Evolutionary conservation across 2,329 filamentous ascomycete genomes (phyloP).

Genomic region (Phialophora chinensis): DNA sequence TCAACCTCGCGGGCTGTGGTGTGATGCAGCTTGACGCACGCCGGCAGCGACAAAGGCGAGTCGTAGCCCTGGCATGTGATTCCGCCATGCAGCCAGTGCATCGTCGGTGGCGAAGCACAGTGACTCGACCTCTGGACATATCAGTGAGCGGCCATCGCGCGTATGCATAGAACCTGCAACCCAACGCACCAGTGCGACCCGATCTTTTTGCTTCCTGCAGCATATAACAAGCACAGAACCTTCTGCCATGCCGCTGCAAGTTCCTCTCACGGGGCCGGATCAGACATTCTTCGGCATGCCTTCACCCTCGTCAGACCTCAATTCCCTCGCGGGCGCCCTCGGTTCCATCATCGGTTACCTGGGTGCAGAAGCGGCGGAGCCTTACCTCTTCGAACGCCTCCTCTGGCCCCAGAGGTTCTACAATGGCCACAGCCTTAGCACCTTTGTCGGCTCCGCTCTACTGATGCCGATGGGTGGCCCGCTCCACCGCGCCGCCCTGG

Average conservation of each 20-base stretch:
- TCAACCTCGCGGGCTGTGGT: not conserved
- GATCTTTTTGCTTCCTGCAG: not conserved
- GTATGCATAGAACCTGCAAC: conserved; percentile 1
- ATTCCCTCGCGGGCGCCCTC: conserved; percentile 9
- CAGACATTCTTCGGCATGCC: conserved; percentile 7
- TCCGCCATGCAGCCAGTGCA: not conserved
- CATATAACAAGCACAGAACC: not conserved
- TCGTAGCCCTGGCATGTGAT: not conserved
- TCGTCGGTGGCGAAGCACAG: conserved; percentile 3
- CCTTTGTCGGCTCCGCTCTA: conserved; percentile 6
- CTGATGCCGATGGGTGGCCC: conserved; percentile 6
- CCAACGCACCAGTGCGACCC: not conserved
- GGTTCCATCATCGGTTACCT: conserved; percentile 12
- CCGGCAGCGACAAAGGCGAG: not conserved
- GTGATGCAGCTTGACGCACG: conserved; percentile 1
- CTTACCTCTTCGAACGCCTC: conserved; percentile 6
- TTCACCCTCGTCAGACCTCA: conserved; percentile 1
- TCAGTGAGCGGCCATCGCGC: not conserved
- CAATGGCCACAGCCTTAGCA: conserved; percentile 8
- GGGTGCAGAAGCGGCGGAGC: conserved; percentile 7
- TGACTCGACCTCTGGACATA: conserved; percentile 1
- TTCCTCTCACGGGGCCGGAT: not conserved
- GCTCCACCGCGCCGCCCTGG: conserved; percentile 6
- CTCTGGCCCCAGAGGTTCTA: conserved; percentile 8
- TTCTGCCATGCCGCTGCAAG: not conserved